Percentiles rank a stretch among this genome's conserved stretches.
Evolutionary conservation across 192 early-diverging fungal genomes (phyloP).

Genomic region (Linnemannia schmuckeri): DNA sequence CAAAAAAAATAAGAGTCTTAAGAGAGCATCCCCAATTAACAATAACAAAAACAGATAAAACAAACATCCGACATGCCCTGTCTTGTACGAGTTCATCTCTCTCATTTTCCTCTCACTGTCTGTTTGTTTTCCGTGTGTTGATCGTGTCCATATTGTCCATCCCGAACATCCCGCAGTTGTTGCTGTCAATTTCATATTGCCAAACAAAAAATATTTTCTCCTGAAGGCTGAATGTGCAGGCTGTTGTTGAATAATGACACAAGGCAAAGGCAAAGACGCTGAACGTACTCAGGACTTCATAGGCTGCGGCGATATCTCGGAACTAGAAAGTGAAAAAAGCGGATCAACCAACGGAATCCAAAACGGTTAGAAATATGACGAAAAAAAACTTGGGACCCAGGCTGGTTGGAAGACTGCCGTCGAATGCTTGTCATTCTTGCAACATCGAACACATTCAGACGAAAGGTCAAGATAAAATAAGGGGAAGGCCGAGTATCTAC

Average conservation of each 20-base stretch:
- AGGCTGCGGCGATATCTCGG: constrained; percentile 88
- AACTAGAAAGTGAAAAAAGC: constrained; percentile 65
- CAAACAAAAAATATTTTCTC: not conserved
- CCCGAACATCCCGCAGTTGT: not conserved
- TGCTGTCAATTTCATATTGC: not conserved
- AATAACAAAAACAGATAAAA: not conserved
- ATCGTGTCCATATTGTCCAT: not conserved
- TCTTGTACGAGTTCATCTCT: not conserved
- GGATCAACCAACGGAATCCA: not conserved
- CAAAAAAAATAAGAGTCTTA: not conserved
- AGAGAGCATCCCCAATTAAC: not conserved
- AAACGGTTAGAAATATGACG: not conserved
- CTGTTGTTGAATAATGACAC: not conserved
- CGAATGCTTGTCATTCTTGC: not conserved
- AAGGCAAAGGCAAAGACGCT: not conserved
- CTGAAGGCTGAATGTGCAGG: not conserved
- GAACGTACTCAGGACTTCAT: constrained; percentile 75
- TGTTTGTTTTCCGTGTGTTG: not conserved
- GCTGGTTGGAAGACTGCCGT: not conserved
- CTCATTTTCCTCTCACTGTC: not conserved
- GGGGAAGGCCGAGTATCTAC: constrained; percentile 11
- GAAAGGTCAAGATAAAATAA: not conserved
- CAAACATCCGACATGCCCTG: constrained; percentile 3
- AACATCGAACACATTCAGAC: not conserved
- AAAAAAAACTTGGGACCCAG: not conserved